These are phyloP conservation scores for Glycine soja DNA, from an alignment of 306 rosid species.

Conservation along the genomic window DNA sequence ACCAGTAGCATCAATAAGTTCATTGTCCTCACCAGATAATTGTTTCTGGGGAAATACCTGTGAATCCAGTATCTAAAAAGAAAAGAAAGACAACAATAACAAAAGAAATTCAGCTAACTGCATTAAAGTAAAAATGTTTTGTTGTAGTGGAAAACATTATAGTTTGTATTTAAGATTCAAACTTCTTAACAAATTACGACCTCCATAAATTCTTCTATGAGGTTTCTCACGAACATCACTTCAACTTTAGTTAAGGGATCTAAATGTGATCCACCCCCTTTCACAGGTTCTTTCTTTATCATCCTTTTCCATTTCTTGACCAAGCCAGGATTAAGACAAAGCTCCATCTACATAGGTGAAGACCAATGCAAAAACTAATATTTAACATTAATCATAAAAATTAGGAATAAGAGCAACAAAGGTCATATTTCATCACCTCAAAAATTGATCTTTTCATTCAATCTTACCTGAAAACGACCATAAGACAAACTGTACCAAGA, in stretches of 20 bases:
- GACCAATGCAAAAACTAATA: slow-evolving; percentile 34
- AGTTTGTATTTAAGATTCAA: slow-evolving; percentile 29
- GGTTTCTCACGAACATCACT: slow-evolving; percentile 82
- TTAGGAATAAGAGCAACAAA: slow-evolving; percentile 23
- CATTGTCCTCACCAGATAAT: slow-evolving; percentile 54
- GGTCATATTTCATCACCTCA: slow-evolving; percentile 24
- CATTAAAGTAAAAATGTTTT: not conserved
- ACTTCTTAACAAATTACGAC: slow-evolving; percentile 51
- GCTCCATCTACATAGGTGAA: slow-evolving; percentile 77
- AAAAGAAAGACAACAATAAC: slow-evolving; percentile 25
- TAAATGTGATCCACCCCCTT: slow-evolving; percentile 68
- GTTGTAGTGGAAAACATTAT: not conserved
- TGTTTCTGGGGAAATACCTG: slow-evolving; percentile 63
- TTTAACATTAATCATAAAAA: slow-evolving; percentile 31
- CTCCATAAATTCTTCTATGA: slow-evolving; percentile 91
- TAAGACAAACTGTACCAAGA: slow-evolving; percentile 93
- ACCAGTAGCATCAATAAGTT: slow-evolving; percentile 52
- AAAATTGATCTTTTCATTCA: not conserved
- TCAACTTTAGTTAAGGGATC: slow-evolving; percentile 73
- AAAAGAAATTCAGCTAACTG: slow-evolving; percentile 23
- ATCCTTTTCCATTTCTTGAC: slow-evolving; percentile 96
- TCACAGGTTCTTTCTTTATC: slow-evolving; percentile 76
- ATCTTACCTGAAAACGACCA: slow-evolving; percentile 94
- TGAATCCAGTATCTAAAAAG: slow-evolving; percentile 75
- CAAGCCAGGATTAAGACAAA: slow-evolving; percentile 82